phyloP scores from a whole-genome alignment of 495 filamentous ascomycete species.

The Penicillium coffeae region DNA sequence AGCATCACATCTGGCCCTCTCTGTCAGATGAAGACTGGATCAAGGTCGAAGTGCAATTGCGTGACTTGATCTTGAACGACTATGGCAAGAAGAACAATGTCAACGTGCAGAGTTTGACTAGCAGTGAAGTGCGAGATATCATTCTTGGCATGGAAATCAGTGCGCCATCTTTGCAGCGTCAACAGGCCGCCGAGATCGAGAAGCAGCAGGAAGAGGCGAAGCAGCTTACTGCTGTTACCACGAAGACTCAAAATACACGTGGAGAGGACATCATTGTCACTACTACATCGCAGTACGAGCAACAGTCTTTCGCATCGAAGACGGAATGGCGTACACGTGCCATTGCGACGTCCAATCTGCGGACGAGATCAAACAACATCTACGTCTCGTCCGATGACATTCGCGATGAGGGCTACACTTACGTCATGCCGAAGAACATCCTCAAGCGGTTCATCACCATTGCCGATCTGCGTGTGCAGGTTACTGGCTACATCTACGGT shows the following conservation, averaged over 20 bases:
- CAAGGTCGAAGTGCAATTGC: constrained; percentile 93
- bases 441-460: constrained; percentile 98
- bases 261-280: constrained; percentile 98
- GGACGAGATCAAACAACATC: constrained; percentile 94
- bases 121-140: constrained; percentile 95
- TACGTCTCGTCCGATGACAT: constrained; percentile 95
- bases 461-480: constrained; percentile 93
- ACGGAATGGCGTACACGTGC: constrained; percentile 98
- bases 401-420: constrained; percentile 78
- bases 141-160: constrained; percentile 99
- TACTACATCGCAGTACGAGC: constrained; percentile 94
- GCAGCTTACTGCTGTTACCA: constrained; percentile 95
- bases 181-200: constrained; percentile 98
- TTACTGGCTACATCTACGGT: constrained; percentile 94
- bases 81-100: constrained; percentile 99
- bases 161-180: constrained; percentile 95
- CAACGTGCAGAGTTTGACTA: constrained; percentile 94
- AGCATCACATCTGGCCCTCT: constrained; percentile 98
- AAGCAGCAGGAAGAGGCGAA: constrained; percentile 97
- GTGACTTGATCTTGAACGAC: constrained; percentile 95
- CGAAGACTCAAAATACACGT: constrained; percentile 96
- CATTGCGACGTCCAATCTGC: constrained; percentile 93
- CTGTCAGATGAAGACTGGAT: constrained; percentile 97
- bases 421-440: constrained; percentile 98
- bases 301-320: constrained; percentile 96